Evolutionary conservation across 345 rosid species (phyloP).

Genomic region (Pistacia vera): DNA sequence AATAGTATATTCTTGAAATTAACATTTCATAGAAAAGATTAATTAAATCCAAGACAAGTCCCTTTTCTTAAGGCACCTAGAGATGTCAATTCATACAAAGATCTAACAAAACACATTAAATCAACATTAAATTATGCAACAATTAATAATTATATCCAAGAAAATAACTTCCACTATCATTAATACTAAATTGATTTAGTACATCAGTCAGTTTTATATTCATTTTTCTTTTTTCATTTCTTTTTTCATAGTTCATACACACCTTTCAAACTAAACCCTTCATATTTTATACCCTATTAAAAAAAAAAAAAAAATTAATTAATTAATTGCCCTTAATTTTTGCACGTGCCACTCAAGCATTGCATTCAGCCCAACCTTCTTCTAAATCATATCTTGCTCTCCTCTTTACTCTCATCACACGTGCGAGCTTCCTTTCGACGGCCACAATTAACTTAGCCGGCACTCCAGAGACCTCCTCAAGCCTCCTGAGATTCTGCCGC

Average conservation of each 20-base stretch:
- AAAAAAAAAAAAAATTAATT: background rate
- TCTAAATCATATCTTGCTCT: slow-evolving; percentile 14
- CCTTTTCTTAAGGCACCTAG: background rate
- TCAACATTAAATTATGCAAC: too few relatives aligned
- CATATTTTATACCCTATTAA: background rate
- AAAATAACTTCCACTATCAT: too few relatives aligned
- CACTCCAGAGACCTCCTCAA: slow-evolving; percentile 42
- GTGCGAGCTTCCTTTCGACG: slow-evolving; percentile 34
- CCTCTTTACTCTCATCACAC: slow-evolving; percentile 10
- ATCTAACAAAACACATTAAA: background rate
- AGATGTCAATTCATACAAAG: background rate
- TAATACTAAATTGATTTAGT: background rate
- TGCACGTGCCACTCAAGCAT: slow-evolving; percentile 15
- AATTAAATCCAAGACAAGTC: too few relatives aligned
- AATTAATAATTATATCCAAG: too few relatives aligned
- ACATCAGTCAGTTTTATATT: background rate
- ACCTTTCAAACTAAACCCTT: too few relatives aligned
- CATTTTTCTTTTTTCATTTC: too few relatives aligned
- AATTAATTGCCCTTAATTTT: background rate
- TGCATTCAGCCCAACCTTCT: slow-evolving; percentile 56
- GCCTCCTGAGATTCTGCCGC: slow-evolving; percentile 36
- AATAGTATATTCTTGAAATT: too few relatives aligned
- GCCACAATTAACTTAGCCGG: slow-evolving; percentile 44
- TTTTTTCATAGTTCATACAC: too few relatives aligned
- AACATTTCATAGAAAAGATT: too few relatives aligned